phyloP scores from a whole-genome alignment of 2,329 filamentous ascomycete species.

The Chalara sp. region DNA sequence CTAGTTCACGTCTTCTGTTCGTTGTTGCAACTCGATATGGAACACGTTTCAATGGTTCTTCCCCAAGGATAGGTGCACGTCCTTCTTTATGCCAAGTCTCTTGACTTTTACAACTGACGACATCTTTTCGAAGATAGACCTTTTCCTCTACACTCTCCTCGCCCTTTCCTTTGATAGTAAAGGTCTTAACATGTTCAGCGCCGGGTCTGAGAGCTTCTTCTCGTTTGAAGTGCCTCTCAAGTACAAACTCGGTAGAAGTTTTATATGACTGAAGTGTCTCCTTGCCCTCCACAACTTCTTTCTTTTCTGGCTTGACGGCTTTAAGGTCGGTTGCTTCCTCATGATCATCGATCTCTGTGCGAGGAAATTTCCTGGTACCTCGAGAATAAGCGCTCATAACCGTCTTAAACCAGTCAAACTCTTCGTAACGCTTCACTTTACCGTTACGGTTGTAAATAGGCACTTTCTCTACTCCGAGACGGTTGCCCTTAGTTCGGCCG shows the following conservation, averaged over 20 bases:
- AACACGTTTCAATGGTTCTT: slow-evolving; percentile 75
- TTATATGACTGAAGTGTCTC: slow-evolving; percentile 88
- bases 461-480: slow-evolving; percentile 73
- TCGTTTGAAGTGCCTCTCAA: slow-evolving; percentile 79
- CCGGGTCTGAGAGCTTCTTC: slow-evolving; percentile 77
- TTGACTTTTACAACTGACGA: slow-evolving; percentile 79
- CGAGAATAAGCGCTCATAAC: slow-evolving; percentile 69
- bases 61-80: slow-evolving; percentile 62
- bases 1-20: slow-evolving; percentile 79
- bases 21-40: slow-evolving; percentile 87
- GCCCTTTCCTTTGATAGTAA: slow-evolving; percentile 68
- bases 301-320: slow-evolving; percentile 65
- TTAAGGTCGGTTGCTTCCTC: slow-evolving; percentile 76
- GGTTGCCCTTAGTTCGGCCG: slow-evolving; percentile 80
- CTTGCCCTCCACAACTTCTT: slow-evolving; percentile 64
- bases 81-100: slow-evolving; percentile 99
- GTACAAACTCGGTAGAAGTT: slow-evolving; percentile 73
- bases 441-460: slow-evolving; percentile 72
- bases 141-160: slow-evolving; percentile 68
- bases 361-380: slow-evolving; percentile 38
- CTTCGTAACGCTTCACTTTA: slow-evolving; percentile 68
- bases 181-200: slow-evolving; percentile 65
- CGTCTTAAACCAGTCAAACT: slow-evolving; percentile 82
- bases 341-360: slow-evolving; percentile 67
- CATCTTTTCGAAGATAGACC: slow-evolving; percentile 72